Percentiles rank a stretch among this genome's conserved stretches.
These are phyloP conservation scores for Xerocomellus amylosporus DNA, from an alignment of 768 basidiomycete species.

Conservation along the genomic window DNA sequence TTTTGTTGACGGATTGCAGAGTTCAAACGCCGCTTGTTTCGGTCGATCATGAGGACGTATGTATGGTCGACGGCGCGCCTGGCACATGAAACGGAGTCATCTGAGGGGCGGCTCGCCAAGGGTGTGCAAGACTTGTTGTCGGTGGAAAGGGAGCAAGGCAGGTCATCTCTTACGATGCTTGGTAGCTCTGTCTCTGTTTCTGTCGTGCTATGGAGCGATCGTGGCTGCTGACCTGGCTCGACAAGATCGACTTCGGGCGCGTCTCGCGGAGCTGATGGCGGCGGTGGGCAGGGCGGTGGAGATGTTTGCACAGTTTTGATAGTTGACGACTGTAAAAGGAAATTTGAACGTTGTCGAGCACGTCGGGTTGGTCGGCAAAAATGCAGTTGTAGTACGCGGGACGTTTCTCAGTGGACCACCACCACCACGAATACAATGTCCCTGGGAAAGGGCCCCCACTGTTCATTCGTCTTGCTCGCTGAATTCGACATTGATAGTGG, in stretches of 20 bases:
- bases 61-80: constrained; percentile 30
- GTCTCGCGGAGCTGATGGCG: constrained; percentile 26
- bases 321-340: constrained; percentile 25
- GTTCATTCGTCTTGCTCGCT: constrained; percentile 93
- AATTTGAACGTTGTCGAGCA: constrained; percentile 17
- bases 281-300: constrained; percentile 29
- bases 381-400: constrained; percentile 5
- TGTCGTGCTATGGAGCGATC: not conserved
- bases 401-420: constrained; percentile 8
- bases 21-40: constrained; percentile 21
- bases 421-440: constrained; percentile 42
- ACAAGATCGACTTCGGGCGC: constrained; percentile 24
- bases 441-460: constrained; percentile 63
- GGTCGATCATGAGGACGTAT: constrained; percentile 11
- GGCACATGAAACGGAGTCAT: constrained; percentile 13
- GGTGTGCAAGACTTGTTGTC: constrained; percentile 20
- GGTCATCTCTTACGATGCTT: constrained; percentile 26
- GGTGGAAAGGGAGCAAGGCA: constrained; percentile 34
- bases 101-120: constrained; percentile 10
- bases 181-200: constrained; percentile 20
- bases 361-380: constrained; percentile 11
- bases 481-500: constrained; percentile 98
- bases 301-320: constrained; percentile 19
- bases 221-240: constrained; percentile 14
- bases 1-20: constrained; percentile 19